phyloP scores from a whole-genome alignment of 2,329 filamentous ascomycete genomes.

The Chaetomiaceae sp. region DNA sequence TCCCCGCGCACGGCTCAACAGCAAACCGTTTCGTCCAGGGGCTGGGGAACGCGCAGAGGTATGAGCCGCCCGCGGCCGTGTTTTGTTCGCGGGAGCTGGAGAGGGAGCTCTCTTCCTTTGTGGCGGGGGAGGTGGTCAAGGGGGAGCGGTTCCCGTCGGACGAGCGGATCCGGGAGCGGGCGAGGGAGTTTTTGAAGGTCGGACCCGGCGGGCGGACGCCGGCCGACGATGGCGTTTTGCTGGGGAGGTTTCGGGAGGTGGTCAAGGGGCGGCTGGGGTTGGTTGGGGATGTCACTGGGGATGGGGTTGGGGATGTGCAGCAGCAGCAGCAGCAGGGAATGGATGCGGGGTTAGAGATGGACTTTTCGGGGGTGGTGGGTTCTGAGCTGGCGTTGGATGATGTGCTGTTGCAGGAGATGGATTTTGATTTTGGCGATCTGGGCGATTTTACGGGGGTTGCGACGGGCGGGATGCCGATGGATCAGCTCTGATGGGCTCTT shows the following conservation, averaged over 20 bases:
- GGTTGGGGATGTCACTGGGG: not conserved
- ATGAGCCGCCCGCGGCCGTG: constrained; percentile 44
- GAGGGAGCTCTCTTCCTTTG: constrained; percentile 47
- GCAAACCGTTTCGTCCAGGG: constrained; percentile 47
- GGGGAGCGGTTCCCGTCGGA: constrained; percentile 44
- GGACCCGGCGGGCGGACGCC: constrained; percentile 47
- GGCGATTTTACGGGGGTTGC: constrained; percentile 21
- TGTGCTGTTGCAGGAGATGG: constrained; percentile 41
- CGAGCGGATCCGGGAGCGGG: constrained; percentile 43
- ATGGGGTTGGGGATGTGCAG: not conserved
- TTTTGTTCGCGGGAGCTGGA: constrained; percentile 59
- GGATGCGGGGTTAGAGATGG: not conserved
- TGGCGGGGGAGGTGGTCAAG: constrained; percentile 38
- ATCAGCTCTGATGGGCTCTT: not conserved
- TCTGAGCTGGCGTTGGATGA: constrained; percentile 34
- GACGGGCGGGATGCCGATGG: constrained; percentile 16
- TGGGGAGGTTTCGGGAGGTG: constrained; percentile 51
- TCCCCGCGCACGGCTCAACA: constrained; percentile 41
- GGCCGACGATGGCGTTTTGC: constrained; percentile 50
- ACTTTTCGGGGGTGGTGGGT: not conserved
- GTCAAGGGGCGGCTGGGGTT: constrained; percentile 35
- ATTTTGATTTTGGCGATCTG: constrained; percentile 36
- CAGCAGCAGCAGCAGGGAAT: not conserved
- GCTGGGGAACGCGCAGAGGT: constrained; percentile 37
- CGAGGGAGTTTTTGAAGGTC: constrained; percentile 43